Base-by-base conservation (phyloP, 73 alveolate species). In the Loxodes magnus region DNA sequence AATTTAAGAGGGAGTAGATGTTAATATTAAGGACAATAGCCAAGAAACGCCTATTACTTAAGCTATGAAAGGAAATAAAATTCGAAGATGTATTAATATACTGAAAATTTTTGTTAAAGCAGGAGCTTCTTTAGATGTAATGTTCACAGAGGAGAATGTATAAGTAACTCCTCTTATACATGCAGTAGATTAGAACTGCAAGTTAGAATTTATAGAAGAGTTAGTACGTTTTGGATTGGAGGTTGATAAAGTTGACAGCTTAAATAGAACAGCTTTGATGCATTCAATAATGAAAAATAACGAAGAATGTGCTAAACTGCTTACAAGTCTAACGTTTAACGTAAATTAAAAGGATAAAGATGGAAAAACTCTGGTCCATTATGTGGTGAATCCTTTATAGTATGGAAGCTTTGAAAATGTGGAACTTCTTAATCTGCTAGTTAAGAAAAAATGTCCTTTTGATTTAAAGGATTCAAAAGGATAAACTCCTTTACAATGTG, bases 361-460 rank as follows among this genome's bases (percentile, higher is more conserved):
- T 16, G 90, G 90, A 0, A 90, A 75, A 67, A 65, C 86, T 28
- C 76, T 78, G 14, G 82, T 72, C 6, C 92, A 80, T 62, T 77
- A 71, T 42, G 68, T 74, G 10, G 84, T 90, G 3, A 58, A 80
- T 35, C 89, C 94, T 6, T 66, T 77, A 27, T 70, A 71, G 31
- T 85, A 63, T 58, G 98, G 95, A 26, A 81, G 95, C 35, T 90
- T 61, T 77, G 98, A 90, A 69, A 90, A 90, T 56, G 46, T 50
- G 6, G 76, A 81, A 37, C 71, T 90, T 64, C 63, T 90, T 35
- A 64, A 71, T 48, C 67, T 60, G 52, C 62, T 90, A 41, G 41
- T 55, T 31, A 64, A 74, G 6, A 56, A 63, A 10, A 38, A 57
- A 2, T 82, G 68, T 44, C 57, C 73, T 41, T 37, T 71, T 36